Percentiles rank a stretch among this genome's conserved stretches.
Evolutionary conservation across 495 filamentous ascomycete genomes (phyloP).

Genomic region (Aspergillus olivimuriae): DNA sequence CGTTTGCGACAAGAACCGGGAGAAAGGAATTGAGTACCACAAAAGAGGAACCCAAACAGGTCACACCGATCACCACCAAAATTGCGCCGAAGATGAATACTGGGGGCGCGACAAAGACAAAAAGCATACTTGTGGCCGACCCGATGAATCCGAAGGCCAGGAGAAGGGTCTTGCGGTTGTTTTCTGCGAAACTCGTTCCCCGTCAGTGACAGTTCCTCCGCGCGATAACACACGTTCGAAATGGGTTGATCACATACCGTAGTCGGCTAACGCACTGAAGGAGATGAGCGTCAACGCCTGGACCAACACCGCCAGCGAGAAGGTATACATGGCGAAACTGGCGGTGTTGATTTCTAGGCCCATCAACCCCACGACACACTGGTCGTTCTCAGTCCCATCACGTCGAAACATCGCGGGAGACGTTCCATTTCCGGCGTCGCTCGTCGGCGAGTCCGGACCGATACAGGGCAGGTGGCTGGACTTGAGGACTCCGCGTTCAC

Average conservation of each 20-base stretch:
- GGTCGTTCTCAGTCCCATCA: slow-evolving; percentile 19
- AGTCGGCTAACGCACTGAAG: slow-evolving; percentile 47
- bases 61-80: slow-evolving; percentile 76
- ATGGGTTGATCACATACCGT: slow-evolving; percentile 31
- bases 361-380: slow-evolving; percentile 41
- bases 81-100: slow-evolving; percentile 70
- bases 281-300: slow-evolving; percentile 48
- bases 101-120: slow-evolving; percentile 63
- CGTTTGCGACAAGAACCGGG: slow-evolving; percentile 43
- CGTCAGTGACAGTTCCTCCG: slow-evolving; percentile 4
- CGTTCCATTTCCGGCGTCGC: slow-evolving; percentile 41
- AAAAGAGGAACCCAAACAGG: slow-evolving; percentile 53
- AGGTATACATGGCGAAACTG: slow-evolving; percentile 52
- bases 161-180: slow-evolving; percentile 63
- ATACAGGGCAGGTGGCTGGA: slow-evolving; percentile 41
- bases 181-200: no score
- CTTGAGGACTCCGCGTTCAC: slow-evolving; percentile 71
- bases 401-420: slow-evolving; percentile 49
- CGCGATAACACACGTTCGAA: not conserved
- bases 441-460: slow-evolving; percentile 16
- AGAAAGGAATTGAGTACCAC: slow-evolving; percentile 48
- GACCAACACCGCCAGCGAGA: slow-evolving; percentile 45
- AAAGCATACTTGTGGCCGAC: slow-evolving; percentile 73
- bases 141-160: slow-evolving; percentile 75
- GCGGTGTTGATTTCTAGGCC: slow-evolving; percentile 43